A percentile compares a stretch with the other conserved stretches of the same genome.
phyloP scores from a whole-genome alignment of 2,329 filamentous ascomycete species.

The Fusarium liriodendri region DNA sequence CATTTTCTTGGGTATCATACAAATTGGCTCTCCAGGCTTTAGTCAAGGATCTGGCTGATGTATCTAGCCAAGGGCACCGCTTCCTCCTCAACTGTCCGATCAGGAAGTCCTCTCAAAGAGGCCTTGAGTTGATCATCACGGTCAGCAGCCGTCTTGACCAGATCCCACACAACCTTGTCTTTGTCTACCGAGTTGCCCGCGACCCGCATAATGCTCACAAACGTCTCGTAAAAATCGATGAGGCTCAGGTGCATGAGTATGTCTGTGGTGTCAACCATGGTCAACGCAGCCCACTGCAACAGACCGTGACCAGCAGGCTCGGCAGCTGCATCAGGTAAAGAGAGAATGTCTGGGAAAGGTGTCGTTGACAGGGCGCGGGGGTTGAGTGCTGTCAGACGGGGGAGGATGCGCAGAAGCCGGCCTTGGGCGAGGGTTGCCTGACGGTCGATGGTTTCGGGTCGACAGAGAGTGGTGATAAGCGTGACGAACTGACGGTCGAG shows the following conservation, averaged over 20 bases:
- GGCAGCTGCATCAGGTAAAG: slow-evolving; percentile 29
- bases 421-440: slow-evolving; percentile 64
- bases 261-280: slow-evolving; percentile 63
- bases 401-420: slow-evolving; percentile 63
- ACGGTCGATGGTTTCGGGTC: slow-evolving; percentile 46
- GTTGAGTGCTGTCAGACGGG: slow-evolving; percentile 61
- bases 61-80: slow-evolving; percentile 59
- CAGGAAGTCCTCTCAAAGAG: slow-evolving; percentile 56
- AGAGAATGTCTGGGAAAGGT: slow-evolving; percentile 50
- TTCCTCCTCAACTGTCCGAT: slow-evolving; percentile 64
- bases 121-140: slow-evolving; percentile 53
- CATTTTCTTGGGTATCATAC: slow-evolving; percentile 22
- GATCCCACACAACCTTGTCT: slow-evolving; percentile 49
- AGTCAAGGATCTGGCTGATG: slow-evolving; percentile 53
- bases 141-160: slow-evolving; percentile 56
- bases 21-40: neutral
- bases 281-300: slow-evolving; percentile 62
- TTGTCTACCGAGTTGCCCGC: slow-evolving; percentile 50
- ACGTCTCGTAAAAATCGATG: slow-evolving; percentile 64
- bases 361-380: slow-evolving; percentile 54
- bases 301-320: slow-evolving; percentile 51
- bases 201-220: slow-evolving; percentile 61
- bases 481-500: slow-evolving; percentile 57
- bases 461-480: slow-evolving; percentile 54
- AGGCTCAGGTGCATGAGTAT: slow-evolving; percentile 62